A percentile compares a stretch with the other conserved stretches of the same genome.
These are phyloP conservation scores for Russula ochroleuca DNA, from an alignment of 768 basidiomycete genomes.

Conservation along the genomic window DNA sequence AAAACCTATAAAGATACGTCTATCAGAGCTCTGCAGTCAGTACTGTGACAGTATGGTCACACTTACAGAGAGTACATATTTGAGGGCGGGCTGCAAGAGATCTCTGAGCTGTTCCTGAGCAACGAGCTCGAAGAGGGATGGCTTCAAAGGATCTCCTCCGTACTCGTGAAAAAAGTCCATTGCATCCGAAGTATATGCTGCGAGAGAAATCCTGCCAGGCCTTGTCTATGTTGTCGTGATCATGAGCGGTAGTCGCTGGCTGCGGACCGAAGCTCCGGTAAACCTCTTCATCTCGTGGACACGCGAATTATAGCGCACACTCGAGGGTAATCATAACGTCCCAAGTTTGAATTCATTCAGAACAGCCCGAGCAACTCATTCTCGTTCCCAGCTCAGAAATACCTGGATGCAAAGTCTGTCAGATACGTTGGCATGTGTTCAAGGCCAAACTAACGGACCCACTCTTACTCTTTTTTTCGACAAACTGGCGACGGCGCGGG, in stretches of 20 bases:
- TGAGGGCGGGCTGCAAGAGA: constrained; percentile 88
- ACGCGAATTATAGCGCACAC: background rate
- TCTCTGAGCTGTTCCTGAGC: constrained; percentile 92
- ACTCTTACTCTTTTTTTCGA: no score
- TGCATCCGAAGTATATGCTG: background rate
- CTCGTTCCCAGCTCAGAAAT: background rate
- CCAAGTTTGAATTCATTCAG: background rate
- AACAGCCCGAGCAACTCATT: background rate
- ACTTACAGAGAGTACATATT: constrained; percentile 87
- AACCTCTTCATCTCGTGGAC: background rate
- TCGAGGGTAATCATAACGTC: background rate
- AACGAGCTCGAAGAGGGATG: constrained; percentile 85
- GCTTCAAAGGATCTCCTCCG: constrained; percentile 67
- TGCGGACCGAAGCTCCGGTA: background rate
- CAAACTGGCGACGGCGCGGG: background rate
- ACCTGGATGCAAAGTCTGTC: background rate
- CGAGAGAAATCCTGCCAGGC: background rate
- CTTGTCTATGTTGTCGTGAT: background rate
- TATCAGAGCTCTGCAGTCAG: background rate
- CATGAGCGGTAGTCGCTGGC: no score
- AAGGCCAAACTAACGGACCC: background rate
- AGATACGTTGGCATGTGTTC: background rate
- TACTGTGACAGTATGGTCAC: background rate
- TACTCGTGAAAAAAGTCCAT: constrained; percentile 85
- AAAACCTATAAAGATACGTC: constrained; percentile 60